These are phyloP conservation scores for Microglena sp. DNA, from an alignment of 139 green algal genomes.

Conservation along the genomic window DNA sequence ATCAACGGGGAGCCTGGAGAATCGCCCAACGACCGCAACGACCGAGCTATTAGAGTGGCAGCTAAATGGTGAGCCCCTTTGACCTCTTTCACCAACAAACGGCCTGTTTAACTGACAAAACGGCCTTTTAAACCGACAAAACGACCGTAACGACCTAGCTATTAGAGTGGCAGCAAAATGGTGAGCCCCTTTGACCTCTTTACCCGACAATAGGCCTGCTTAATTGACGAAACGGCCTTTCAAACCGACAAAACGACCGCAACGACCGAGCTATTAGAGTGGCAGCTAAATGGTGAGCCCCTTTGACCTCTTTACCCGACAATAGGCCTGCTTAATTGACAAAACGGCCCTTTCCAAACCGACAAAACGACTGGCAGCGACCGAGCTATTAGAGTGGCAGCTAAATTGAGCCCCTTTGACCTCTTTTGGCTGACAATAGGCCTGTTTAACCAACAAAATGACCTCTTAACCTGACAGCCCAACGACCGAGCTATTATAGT, in stretches of 20 bases:
- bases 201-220: too few relatives aligned
- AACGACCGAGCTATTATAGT: conserved; percentile 96
- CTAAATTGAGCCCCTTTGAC: conserved; percentile 43
- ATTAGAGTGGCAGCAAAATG: conserved; percentile 78
- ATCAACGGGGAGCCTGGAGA: conserved; percentile 59
- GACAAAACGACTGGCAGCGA: conserved; percentile 99
- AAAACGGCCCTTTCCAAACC: too few relatives aligned
- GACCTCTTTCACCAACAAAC: too few relatives aligned
- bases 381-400: conserved; percentile 82
- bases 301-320: background rate
- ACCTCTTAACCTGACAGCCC: too few relatives aligned
- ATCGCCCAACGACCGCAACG: conserved; percentile 93
- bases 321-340: too few relatives aligned
- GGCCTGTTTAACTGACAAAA: too few relatives aligned
- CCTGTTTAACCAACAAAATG: too few relatives aligned
- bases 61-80: conserved; percentile 47
- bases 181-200: conserved; percentile 16
- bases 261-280: conserved; percentile 96
- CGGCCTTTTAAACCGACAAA: too few relatives aligned
- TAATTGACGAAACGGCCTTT: too few relatives aligned
- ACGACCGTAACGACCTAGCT: conserved; percentile 96
- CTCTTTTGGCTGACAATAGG: too few relatives aligned
- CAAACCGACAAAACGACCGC: too few relatives aligned
- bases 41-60: conserved; percentile 87
- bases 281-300: conserved; percentile 54